Evolutionary conservation across 352 stramenopile species (phyloP), one percentile per base, ranked within the genome.

Genomic region (Pythium dissotocum): DNA sequence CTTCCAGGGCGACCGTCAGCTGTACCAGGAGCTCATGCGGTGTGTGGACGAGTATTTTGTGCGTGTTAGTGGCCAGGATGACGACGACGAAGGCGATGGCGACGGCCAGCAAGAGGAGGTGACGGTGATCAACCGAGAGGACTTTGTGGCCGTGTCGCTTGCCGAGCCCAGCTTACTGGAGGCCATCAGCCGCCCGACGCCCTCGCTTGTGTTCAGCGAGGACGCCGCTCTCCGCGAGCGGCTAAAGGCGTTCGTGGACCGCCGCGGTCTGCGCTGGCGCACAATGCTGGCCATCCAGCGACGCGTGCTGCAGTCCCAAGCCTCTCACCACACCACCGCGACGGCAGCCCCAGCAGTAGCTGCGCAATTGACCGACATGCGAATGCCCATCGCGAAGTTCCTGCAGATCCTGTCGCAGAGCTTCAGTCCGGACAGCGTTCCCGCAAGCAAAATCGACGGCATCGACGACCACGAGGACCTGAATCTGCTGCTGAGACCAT

Each of bases 1-100:
- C 28, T 80, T 85, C 49, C 77, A 85, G 30, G 73, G 77, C 56
- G 77, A 82, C 42, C 72, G 72, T 4, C 75, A 82, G 48, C 63
- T 78, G 18, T 82, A 77, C 55, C 72, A 77, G 21, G 76, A 85
- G 67, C 73, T 82, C 33, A 77, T 81, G 69, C 70, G 72, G 4
- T 81, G 72, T 56, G 71, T 85, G 1, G 77, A 85, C 48, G 73
- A 85, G 40, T 83, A 83, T 53, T 85, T 85, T 65, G 68, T 69
- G 24, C 72, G 70, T 52, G 73, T 80, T 18, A 32, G 8, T 13
- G 30, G 32, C 6, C 18, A 60, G 3, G 32, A 33, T 8, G 21
- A 12, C 10, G 33, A 30, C 38, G 54, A 60, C 35, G 21, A 38
- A 6, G 28, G 30, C 54, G 54, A 48, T 26, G 48, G n/a, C 54